A percentile compares a stretch with the other conserved stretches of the same genome.
These are phyloP conservation scores for Rhizopogon vulgaris DNA, from an alignment of 768 basidiomycete species.

Conservation along the genomic window DNA sequence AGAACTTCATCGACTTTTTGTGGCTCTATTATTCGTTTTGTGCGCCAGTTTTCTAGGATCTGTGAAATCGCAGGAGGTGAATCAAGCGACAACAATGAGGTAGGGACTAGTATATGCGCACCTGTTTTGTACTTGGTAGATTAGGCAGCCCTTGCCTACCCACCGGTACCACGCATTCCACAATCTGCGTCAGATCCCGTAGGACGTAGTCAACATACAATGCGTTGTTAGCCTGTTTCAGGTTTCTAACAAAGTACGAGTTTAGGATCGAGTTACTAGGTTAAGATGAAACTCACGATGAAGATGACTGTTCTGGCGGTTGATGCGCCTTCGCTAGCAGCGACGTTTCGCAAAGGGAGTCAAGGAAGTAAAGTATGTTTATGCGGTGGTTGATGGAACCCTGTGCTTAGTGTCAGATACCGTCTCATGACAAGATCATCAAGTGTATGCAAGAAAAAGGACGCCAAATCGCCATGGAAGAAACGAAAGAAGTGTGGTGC, in stretches of 20 bases:
- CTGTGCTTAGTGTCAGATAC: constrained; percentile 26
- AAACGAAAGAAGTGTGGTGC: background rate
- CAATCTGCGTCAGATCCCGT: constrained; percentile 72
- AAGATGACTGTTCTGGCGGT: constrained; percentile 19
- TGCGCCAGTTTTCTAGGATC: constrained; percentile 92
- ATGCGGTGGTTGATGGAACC: constrained; percentile 88
- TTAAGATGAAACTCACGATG: constrained; percentile 13
- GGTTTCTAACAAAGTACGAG: background rate
- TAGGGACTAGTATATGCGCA: constrained; percentile 22
- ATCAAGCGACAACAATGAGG: background rate
- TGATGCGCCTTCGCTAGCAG: constrained; percentile 57
- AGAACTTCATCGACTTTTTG: constrained; percentile 51
- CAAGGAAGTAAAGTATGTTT: constrained; percentile 88
- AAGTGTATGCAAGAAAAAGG: background rate
- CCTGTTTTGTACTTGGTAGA: constrained; percentile 82
- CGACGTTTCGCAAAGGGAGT: constrained; percentile 78
- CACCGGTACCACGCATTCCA: constrained; percentile 82
- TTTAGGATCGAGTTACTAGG: constrained; percentile 28
- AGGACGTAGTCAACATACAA: constrained; percentile 75
- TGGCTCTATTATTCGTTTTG: constrained; percentile 77
- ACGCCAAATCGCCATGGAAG: background rate
- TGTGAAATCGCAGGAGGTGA: constrained; percentile 19
- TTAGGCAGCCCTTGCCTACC: constrained; percentile 87
- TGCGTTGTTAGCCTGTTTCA: constrained; percentile 31
- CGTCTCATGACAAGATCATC: background rate